phyloP scores from a whole-genome alignment of 2,329 filamentous ascomycete genomes.

The Claviceps purpurea region DNA sequence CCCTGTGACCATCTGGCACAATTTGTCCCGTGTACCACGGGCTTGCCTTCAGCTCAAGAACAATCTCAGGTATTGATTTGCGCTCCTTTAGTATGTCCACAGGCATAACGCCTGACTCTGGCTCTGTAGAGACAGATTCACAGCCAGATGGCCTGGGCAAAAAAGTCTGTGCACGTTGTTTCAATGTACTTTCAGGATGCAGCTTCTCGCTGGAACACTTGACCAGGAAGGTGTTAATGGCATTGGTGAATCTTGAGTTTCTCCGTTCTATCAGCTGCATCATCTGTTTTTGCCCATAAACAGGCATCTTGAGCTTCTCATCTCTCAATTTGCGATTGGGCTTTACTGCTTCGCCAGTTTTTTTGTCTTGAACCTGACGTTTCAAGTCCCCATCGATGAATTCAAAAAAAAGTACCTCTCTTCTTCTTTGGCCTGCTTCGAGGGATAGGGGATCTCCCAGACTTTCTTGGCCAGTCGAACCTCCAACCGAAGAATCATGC shows the following conservation, averaged over 20 bases:
- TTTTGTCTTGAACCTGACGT: slow-evolving; percentile 57
- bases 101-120: slow-evolving; percentile 38
- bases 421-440: slow-evolving; percentile 20
- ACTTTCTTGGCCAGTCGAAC: slow-evolving; percentile 35
- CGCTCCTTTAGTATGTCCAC: slow-evolving; percentile 66
- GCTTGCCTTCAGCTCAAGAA: slow-evolving; percentile 66
- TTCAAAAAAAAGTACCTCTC: slow-evolving; percentile 77
- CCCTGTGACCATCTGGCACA: slow-evolving; percentile 81
- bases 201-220: slow-evolving; percentile 49
- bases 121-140: slow-evolving; percentile 15
- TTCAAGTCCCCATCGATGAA: slow-evolving; percentile 87
- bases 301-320: slow-evolving; percentile 79
- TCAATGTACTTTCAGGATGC: slow-evolving; percentile 56
- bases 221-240: slow-evolving; percentile 65
- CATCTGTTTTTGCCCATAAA: slow-evolving; percentile 89
- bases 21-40: slow-evolving; percentile 90
- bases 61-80: slow-evolving; percentile 69
- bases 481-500: slow-evolving; percentile 43
- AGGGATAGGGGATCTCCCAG: slow-evolving; percentile 17
- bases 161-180: slow-evolving; percentile 41
- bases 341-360: slow-evolving; percentile 59
- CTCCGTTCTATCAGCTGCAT: slow-evolving; percentile 76
- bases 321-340: slow-evolving; percentile 55
- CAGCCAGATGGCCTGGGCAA: slow-evolving; percentile 47
- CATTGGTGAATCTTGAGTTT: slow-evolving; percentile 68